Conservation (phyloP, 2,329 filamentous ascomycete genomes). For the Diaporthe sp. region DNA sequence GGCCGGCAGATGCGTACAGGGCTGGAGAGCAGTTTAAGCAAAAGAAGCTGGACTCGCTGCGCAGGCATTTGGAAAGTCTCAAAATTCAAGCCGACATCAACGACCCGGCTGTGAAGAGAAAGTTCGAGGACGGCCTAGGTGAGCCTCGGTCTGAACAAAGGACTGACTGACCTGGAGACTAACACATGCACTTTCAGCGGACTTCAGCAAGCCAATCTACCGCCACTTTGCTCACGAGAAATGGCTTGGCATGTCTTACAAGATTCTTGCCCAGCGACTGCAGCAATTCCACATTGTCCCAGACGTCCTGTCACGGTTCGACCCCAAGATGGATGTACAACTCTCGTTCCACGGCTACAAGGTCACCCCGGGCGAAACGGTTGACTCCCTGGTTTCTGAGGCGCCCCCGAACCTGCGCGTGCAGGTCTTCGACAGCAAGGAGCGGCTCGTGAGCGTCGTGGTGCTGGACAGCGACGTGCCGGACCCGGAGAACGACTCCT, state of each 20-base stretch:
- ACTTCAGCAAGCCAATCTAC: constrained; percentile 98
- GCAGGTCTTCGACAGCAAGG: constrained; percentile 85
- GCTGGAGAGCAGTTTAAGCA: constrained; percentile 77
- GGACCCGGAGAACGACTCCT: constrained; percentile 79
- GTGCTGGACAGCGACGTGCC: constrained; percentile 95
- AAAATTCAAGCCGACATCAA: constrained; percentile 96
- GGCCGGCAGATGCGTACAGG: constrained; percentile 67
- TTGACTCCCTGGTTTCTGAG: constrained; percentile 82
- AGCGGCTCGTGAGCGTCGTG: constrained; percentile 85
- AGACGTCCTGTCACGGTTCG: constrained; percentile 85
- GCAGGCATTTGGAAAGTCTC: constrained; percentile 78
- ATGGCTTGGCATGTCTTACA: constrained; percentile 87
- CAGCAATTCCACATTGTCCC: constrained; percentile 88
- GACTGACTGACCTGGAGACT: constrained; percentile 4
- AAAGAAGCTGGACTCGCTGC: constrained; percentile 77
- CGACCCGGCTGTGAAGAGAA: constrained; percentile 92
- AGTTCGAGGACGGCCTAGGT: constrained; percentile 94
- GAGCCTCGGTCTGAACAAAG: constrained; percentile 48
- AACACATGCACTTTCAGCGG: constrained; percentile 67
- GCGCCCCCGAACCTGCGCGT: constrained; percentile 81
- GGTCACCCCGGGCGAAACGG: constrained; percentile 81
- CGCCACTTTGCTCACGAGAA: constrained; percentile 87
- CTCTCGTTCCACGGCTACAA: constrained; percentile 82
- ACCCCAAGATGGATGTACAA: constrained; percentile 83
- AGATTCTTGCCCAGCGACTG: constrained; percentile 87